Conservation (phyloP, 768 basidiomycete species). For the Russula sp. region DNA sequence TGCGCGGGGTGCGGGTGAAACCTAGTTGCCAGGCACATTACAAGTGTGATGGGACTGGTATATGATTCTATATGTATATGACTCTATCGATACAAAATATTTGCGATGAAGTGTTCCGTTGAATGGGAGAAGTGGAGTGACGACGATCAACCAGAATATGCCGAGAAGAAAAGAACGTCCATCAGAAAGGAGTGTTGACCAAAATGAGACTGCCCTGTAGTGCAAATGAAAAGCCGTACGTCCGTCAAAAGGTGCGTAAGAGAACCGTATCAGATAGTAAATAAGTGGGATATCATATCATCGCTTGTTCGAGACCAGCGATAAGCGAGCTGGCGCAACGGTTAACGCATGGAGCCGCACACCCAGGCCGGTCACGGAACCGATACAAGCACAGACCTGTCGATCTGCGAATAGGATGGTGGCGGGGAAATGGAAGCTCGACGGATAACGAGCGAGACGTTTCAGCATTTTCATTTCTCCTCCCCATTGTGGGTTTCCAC, state of each 20-base stretch:
- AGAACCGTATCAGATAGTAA: background rate
- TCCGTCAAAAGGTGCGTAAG: background rate
- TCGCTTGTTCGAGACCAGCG: background rate
- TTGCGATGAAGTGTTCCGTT: conserved; percentile 4
- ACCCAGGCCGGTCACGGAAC: background rate
- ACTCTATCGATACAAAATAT: conserved; percentile 11
- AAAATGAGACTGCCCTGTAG: background rate
- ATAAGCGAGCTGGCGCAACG: background rate
- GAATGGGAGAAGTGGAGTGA: background rate
- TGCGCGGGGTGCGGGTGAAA: background rate
- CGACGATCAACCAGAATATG: background rate
- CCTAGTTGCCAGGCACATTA: background rate
- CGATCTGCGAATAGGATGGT: conserved; percentile 23
- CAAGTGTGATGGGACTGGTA: too few relatives aligned
- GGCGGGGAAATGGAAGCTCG: conserved; percentile 11
- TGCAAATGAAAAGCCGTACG: background rate
- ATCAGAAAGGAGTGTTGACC: background rate
- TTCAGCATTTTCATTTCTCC: background rate
- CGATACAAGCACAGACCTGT: conserved; percentile 11
- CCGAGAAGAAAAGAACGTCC: background rate
- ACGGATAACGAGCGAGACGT: background rate
- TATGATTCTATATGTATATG: background rate
- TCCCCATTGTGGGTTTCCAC: conserved; percentile 4
- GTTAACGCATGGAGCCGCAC: background rate
- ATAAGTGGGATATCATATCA: background rate